Percentiles rank a stretch among this genome's conserved stretches.
phyloP scores from a whole-genome alignment of 2,329 filamentous ascomycete genomes.

The Aspergillus floridensis region DNA sequence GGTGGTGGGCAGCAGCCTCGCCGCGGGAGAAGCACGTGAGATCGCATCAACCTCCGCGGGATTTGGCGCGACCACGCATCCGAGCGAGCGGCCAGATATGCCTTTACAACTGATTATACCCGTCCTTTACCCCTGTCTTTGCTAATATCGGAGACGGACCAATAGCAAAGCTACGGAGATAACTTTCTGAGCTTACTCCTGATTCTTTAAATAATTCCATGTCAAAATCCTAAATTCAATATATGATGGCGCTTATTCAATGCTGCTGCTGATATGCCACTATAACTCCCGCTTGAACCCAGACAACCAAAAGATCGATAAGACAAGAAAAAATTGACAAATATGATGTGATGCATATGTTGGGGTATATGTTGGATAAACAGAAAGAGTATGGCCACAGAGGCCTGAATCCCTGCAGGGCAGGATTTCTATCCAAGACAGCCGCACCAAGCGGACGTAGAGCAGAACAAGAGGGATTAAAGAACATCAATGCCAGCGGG shows the following conservation, averaged over 20 bases:
- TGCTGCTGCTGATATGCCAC: constrained; percentile 3
- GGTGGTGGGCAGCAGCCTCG: constrained; percentile 2
- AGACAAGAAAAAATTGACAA: not conserved
- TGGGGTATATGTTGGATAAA: not conserved
- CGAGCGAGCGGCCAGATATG: constrained; percentile 31
- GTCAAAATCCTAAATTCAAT: not conserved
- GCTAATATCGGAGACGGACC: not conserved
- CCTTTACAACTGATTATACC: constrained; percentile 14
- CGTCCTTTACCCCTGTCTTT: not conserved
- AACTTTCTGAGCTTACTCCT: not conserved
- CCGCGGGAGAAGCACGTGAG: constrained; percentile 17
- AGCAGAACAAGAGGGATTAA: not conserved
- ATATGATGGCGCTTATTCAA: constrained; percentile 1
- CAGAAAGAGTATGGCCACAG: not conserved
- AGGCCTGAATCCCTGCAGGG: not conserved
- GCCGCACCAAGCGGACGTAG: not conserved
- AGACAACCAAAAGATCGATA: not conserved
- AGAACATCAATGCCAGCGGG: not conserved
- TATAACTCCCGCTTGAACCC: constrained; percentile 13
- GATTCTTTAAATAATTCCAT: not conserved
- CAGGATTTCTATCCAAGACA: not conserved
- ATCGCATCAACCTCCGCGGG: constrained; percentile 3
- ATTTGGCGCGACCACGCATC: not conserved
- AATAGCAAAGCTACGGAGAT: not conserved
- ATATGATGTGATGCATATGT: not conserved